Evolutionary conservation across 108 stramenopile genomes (phyloP).

Genomic region (Nitzschia putrida): DNA sequence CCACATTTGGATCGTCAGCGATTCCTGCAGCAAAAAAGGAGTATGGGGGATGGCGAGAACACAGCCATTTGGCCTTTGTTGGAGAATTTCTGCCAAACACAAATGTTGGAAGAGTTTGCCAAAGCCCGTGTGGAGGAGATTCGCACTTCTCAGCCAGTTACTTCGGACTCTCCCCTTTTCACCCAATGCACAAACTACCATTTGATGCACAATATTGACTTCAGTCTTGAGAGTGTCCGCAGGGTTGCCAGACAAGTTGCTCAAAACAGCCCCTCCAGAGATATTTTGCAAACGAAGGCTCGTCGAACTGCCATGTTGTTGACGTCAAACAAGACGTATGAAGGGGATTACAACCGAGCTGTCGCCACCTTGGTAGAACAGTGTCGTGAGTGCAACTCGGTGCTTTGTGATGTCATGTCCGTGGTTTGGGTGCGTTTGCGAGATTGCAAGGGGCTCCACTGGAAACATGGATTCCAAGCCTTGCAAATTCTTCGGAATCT

Average conservation of each 20-base stretch:
- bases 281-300: slow-evolving; percentile 49
- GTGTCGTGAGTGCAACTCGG: slow-evolving; percentile 67
- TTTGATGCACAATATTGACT: slow-evolving; percentile 64
- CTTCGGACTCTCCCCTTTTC: slow-evolving; percentile 72
- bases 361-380: slow-evolving; percentile 66
- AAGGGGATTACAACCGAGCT: slow-evolving; percentile 63
- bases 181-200: slow-evolving; percentile 66
- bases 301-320: slow-evolving; percentile 68
- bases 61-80: slow-evolving; percentile 73
- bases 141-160: slow-evolving; percentile 33
- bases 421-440: slow-evolving; percentile 83
- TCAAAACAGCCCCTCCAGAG: slow-evolving; percentile 53
- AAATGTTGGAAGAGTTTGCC: slow-evolving; percentile 79
- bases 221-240: slow-evolving; percentile 61
- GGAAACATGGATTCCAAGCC: slow-evolving; percentile 70
- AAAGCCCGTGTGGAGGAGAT: slow-evolving; percentile 79
- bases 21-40: slow-evolving; percentile 72
- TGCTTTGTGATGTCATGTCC: slow-evolving; percentile 76
- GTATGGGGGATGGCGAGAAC: slow-evolving; percentile 66
- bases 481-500: slow-evolving; percentile 77
- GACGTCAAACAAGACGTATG: slow-evolving; percentile 72
- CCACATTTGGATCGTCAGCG: slow-evolving; percentile 68
- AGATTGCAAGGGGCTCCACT: slow-evolving; percentile 65
- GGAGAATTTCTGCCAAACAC: slow-evolving; percentile 67
- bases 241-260: slow-evolving; percentile 68